Evolutionary conservation across 164 flowering plant genomes (phyloP).

Genomic region (Nelumbo lutea): DNA sequence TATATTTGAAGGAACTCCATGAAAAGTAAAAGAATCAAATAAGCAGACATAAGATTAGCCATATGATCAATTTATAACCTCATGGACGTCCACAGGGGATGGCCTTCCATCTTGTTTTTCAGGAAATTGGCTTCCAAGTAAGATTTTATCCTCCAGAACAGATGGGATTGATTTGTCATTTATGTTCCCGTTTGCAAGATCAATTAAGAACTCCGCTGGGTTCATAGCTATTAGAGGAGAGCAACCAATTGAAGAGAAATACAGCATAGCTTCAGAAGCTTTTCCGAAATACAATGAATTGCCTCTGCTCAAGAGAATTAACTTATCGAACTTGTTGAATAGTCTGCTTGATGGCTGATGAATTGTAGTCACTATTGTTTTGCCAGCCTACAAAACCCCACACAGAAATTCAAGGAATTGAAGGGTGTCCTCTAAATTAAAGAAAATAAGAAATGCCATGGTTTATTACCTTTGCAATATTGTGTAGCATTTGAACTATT

Average conservation of each 20-base stretch:
- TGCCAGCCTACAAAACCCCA: not conserved
- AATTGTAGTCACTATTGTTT: not conserved
- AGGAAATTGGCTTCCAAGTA: not conserved
- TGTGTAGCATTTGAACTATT: slow-evolving; percentile 26
- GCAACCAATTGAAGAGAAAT: not conserved
- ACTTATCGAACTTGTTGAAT: slow-evolving; percentile 29
- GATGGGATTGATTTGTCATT: not conserved
- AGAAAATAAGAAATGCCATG: not conserved
- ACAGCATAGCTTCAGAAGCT: slow-evolving; percentile 34
- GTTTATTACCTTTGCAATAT: slow-evolving; percentile 19
- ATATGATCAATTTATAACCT: slow-evolving; percentile 9
- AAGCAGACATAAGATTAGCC: not conserved
- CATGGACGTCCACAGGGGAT: slow-evolving; percentile 27
- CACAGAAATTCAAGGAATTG: not conserved
- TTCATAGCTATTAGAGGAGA: not conserved
- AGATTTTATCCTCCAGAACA: not conserved
- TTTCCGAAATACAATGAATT: slow-evolving; percentile 15
- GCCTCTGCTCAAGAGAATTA: slow-evolving; percentile 29
- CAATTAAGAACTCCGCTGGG: not conserved
- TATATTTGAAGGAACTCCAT: not conserved
- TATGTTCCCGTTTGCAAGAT: not conserved
- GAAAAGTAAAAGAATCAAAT: not conserved
- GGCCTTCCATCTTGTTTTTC: slow-evolving; percentile 10
- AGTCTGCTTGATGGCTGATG: slow-evolving; percentile 41
- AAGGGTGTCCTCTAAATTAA: not conserved